Evolutionary conservation across 371 early-diverging fungal genomes (phyloP), one percentile per base, ranked within the genome.

Genomic region (Apophysomyces sp.): DNA sequence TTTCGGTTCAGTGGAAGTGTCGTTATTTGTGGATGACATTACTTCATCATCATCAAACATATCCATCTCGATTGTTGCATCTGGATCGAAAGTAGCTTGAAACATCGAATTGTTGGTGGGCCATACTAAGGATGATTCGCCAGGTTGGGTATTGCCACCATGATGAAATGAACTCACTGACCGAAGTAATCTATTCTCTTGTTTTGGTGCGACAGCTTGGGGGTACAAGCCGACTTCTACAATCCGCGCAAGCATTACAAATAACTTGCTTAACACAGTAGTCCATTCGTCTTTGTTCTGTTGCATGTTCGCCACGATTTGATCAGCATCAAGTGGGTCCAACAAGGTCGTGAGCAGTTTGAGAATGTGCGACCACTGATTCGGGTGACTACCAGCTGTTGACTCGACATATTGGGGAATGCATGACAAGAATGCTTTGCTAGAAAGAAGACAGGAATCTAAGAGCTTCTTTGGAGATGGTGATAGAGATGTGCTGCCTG

Each of bases 21-120:
- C 58, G 27, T 53, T 40, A 24, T 49, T 37, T 15, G 51, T 51
- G 12, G 51, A 52, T 31, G 15, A 3, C 32, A 9, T 9, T 9
- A 18, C 41, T n/a, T 62, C 65, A 24, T 67, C 71, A 2, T 69
- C 72, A 3, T 69, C 72, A 2, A 71, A 64, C 27, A 49, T 65
- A 54, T 75, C 81, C 28, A 75, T 49, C 44, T 80, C 77, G 2
- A 73, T 30, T 0, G 76, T 77, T 8, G 77, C 76, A 28, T 77
- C 80, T 11, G 67, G 68, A 36, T 80, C 77, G 49, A 65, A 74
- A 3, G 44, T 52, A 68, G 64, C 53, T 70, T 64, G 29, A 66
- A 55, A 29, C 54, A 37, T 31, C 41, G 59, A 60, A 52, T 27
- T 41, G 49, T 44, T 44, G 0, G 49, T 44, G 6, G 49, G 49